These are phyloP conservation scores for Fusarium sp. DNA, from an alignment of 2,329 filamentous ascomycete genomes.

Conservation along the genomic window DNA sequence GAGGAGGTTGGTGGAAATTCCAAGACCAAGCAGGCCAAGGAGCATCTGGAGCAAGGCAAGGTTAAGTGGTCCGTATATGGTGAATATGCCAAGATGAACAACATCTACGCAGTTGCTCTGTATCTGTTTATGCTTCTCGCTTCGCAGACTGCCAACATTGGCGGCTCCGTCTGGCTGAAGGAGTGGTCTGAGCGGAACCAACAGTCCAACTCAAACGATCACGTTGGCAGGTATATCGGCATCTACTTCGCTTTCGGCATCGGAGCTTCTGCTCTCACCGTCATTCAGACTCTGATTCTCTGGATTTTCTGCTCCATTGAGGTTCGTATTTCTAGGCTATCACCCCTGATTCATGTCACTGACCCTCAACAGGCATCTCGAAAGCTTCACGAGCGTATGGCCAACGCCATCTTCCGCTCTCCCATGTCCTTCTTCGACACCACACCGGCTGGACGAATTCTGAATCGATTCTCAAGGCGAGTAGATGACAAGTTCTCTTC, in stretches of 20 bases:
- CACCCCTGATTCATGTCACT: not conserved
- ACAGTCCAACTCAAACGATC: slow-evolving; percentile 69
- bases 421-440: slow-evolving; percentile 99
- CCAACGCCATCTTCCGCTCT: slow-evolving; percentile 93
- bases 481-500: slow-evolving; percentile 42
- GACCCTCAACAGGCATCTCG: slow-evolving; percentile 75
- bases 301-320: slow-evolving; percentile 99
- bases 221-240: slow-evolving; percentile 90
- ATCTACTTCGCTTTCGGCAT: slow-evolving; percentile 96
- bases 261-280: slow-evolving; percentile 83
- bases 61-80: slow-evolving; percentile 94
- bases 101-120: slow-evolving; percentile 81
- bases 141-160: slow-evolving; percentile 83
- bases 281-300: slow-evolving; percentile 90
- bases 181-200: slow-evolving; percentile 87
- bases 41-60: slow-evolving; percentile 92
- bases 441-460: slow-evolving; percentile 92
- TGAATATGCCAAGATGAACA: slow-evolving; percentile 95
- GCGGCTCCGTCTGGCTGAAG: slow-evolving; percentile 92
- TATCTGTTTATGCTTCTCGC: slow-evolving; percentile 81
- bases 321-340: slow-evolving; percentile 57
- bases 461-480: slow-evolving; percentile 94
- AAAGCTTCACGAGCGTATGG: slow-evolving; percentile 97
- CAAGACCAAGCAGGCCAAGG: slow-evolving; percentile 87
- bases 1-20: slow-evolving; percentile 77